Conservation (phyloP, 2,329 filamentous ascomycete species). For the Botrytis squamosa region DNA sequence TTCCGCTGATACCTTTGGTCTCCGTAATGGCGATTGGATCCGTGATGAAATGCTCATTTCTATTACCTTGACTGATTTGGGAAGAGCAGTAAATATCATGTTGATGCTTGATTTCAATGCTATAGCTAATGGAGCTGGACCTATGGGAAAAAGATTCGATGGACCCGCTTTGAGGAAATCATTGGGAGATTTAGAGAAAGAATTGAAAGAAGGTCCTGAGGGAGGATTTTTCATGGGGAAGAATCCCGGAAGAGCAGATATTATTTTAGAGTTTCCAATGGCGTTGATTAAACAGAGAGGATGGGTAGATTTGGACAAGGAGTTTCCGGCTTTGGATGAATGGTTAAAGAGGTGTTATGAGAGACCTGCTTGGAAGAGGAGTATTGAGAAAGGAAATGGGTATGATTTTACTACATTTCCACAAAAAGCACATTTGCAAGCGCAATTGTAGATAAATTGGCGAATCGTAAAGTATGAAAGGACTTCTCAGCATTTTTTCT, state of each 20-base stretch:
- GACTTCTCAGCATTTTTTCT: neutral
- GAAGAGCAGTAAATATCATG: constrained; percentile 24
- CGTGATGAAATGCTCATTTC: constrained; percentile 37
- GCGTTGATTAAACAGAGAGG: constrained; percentile 35
- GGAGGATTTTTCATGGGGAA: constrained; percentile 35
- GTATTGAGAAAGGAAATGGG: constrained; percentile 36
- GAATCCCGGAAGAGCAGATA: constrained; percentile 38
- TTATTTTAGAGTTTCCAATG: constrained; percentile 38
- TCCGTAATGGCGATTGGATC: constrained; percentile 36
- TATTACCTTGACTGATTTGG: constrained; percentile 30
- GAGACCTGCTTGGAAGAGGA: constrained; percentile 35
- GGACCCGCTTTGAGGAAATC: constrained; percentile 25
- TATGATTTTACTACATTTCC: constrained; percentile 36
- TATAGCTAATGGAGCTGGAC: constrained; percentile 21
- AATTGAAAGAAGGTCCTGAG: constrained; percentile 28
- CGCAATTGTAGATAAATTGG: neutral
- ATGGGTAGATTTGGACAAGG: constrained; percentile 35
- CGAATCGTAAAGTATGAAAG: neutral
- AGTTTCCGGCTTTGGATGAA: constrained; percentile 37
- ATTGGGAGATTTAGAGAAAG: constrained; percentile 28
- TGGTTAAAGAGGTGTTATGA: constrained; percentile 38
- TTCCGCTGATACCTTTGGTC: constrained; percentile 34
- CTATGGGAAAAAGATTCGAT: constrained; percentile 18
- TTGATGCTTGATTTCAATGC: constrained; percentile 32
- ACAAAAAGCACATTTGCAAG: neutral